Evolutionary conservation across 1,284 basidiomycete species (phyloP).

Genomic region (Pascua guehoae): DNA sequence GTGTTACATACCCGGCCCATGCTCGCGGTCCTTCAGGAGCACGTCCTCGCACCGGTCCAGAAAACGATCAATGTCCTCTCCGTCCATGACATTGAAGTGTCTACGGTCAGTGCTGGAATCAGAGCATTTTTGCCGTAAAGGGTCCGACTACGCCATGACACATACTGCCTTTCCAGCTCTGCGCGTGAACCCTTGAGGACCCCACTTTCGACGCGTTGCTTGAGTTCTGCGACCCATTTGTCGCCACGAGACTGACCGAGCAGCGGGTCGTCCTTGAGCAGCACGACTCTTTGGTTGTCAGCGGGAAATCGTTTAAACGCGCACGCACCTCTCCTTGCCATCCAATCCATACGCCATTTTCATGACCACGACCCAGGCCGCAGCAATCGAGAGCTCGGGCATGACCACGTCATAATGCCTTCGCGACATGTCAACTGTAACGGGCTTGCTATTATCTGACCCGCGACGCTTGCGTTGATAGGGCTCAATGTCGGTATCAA

Average conservation of each 20-base stretch:
- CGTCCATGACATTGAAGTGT: conserved; percentile 26
- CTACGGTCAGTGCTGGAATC: conserved; percentile 9
- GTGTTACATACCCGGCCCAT: conserved; percentile 2
- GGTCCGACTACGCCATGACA: not conserved
- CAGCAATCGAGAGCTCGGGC: conserved; percentile 69
- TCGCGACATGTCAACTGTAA: conserved; percentile 3
- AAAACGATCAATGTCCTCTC: conserved; percentile 34
- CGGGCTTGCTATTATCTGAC: not conserved
- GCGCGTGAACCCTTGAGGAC: conserved; percentile 20
- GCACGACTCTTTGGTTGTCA: conserved; percentile 12
- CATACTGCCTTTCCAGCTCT: conserved; percentile 26
- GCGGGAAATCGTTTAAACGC: not conserved
- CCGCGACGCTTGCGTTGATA: conserved; percentile 43
- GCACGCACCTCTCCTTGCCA: conserved; percentile 58
- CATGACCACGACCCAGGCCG: conserved; percentile 64
- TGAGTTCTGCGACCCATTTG: conserved; percentile 57
- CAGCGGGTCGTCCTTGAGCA: conserved; percentile 50
- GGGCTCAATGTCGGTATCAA: conserved; percentile 36
- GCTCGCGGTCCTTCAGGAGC: conserved; percentile 28
- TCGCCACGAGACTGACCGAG: conserved; percentile 60
- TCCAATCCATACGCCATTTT: conserved; percentile 82
- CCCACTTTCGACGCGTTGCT: conserved; percentile 40
- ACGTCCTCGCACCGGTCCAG: conserved; percentile 29
- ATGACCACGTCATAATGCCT: conserved; percentile 52
- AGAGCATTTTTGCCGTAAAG: not conserved